Evolutionary conservation across 169 alveolate species (phyloP).

Genomic region (Perkinsus olseni): DNA sequence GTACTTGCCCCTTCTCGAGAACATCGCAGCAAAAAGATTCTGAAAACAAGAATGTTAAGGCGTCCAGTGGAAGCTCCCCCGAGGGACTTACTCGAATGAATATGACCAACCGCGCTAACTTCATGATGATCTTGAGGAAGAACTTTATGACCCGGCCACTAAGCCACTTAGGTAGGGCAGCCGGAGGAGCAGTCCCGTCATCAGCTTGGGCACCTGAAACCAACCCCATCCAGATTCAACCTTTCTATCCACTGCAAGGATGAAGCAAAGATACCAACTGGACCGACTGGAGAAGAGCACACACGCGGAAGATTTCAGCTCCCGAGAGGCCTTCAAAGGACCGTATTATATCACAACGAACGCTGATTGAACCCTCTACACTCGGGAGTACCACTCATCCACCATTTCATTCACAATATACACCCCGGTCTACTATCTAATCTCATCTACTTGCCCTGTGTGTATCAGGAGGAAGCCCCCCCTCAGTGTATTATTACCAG

Average conservation of each 20-base stretch:
- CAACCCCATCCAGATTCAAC: too few species aligned
- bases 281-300: too few species aligned
- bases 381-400: too few species aligned
- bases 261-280: too few species aligned
- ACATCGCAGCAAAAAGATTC: neutral
- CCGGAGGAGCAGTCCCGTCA: neutral
- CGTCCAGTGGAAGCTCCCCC: neutral
- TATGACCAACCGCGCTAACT: neutral
- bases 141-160: neutral
- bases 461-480: too few species aligned
- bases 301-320: too few species aligned
- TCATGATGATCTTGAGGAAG: neutral
- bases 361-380: too few species aligned
- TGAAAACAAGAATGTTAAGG: neutral
- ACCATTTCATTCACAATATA: neutral
- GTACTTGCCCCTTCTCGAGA: neutral
- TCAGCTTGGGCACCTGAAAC: neutral
- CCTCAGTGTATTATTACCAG: neutral
- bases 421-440: too few species aligned
- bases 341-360: too few species aligned
- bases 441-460: too few species aligned
- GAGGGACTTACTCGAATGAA: neutral
- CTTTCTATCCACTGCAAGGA: too few species aligned
- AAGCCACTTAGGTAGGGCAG: neutral
- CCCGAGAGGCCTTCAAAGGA: too few species aligned